Evolutionary conservation across 768 basidiomycete genomes (phyloP).

Genomic region (Boletus bicolor): DNA sequence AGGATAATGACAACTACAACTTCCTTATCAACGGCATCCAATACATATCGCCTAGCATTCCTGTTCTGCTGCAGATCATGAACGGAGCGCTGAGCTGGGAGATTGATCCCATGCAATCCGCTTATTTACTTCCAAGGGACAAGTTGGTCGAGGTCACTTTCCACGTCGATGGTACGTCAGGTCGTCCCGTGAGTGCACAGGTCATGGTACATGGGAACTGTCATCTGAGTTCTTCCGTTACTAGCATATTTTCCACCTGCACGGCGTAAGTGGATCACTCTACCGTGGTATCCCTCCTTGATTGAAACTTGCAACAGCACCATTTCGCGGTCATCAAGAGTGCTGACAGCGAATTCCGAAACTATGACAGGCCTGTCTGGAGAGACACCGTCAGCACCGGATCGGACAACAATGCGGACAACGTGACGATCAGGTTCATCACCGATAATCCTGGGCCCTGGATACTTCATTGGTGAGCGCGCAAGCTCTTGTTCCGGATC

Average conservation of each 20-base stretch:
- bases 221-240: not conserved
- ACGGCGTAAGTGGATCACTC: slow-evolving; percentile 13
- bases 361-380: slow-evolving; percentile 47
- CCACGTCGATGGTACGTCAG: slow-evolving; percentile 3
- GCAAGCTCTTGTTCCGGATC: not conserved
- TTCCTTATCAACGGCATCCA: slow-evolving; percentile 14
- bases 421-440: slow-evolving; percentile 52
- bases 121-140: slow-evolving; percentile 14
- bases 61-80: slow-evolving; percentile 25
- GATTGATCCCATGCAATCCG: slow-evolving; percentile 5
- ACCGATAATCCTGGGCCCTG: slow-evolving; percentile 71
- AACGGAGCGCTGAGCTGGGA: slow-evolving; percentile 8
- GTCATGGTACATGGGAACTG: too few species aligned
- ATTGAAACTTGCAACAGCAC: slow-evolving; percentile 30
- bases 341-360: slow-evolving; percentile 35
- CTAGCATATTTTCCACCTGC: slow-evolving; percentile 24
- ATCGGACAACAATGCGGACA: slow-evolving; percentile 34
- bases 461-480: slow-evolving; percentile 40
- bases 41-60: slow-evolving; percentile 14
- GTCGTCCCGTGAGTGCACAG: slow-evolving; percentile 30
- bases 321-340: slow-evolving; percentile 42
- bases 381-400: slow-evolving; percentile 47
- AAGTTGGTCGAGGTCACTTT: slow-evolving; percentile 18
- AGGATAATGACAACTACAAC: slow-evolving; percentile 3
- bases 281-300: not conserved